These are phyloP conservation scores for Ceratocystis harringtonii DNA, from an alignment of 2,329 filamentous ascomycete species.

Conservation along the genomic window DNA sequence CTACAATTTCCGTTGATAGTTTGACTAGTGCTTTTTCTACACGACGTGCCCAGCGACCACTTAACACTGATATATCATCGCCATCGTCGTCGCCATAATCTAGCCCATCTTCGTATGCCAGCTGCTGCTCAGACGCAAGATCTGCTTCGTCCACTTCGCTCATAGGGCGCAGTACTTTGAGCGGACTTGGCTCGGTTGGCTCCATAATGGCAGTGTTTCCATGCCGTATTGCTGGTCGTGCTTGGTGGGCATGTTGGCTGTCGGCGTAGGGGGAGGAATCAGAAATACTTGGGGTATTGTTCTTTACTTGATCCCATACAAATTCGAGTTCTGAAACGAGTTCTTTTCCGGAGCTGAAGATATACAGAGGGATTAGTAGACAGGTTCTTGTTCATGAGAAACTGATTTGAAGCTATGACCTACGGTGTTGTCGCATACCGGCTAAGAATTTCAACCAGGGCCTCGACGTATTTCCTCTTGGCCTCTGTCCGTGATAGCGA, in stretches of 20 bases:
- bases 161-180: conserved; percentile 69
- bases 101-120: conserved; percentile 33
- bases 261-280: conserved; percentile 39
- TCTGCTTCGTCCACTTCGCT: conserved; percentile 65
- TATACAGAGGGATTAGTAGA: not conserved
- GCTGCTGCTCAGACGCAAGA: conserved; percentile 33
- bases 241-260: conserved; percentile 20
- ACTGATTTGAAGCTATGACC: conserved; percentile 23
- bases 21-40: conserved; percentile 78
- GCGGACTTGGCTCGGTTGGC: conserved; percentile 33
- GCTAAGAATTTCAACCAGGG: conserved; percentile 93
- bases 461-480: conserved; percentile 85
- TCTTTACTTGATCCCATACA: conserved; percentile 96
- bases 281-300: conserved; percentile 55
- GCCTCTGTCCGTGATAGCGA: conserved; percentile 77
- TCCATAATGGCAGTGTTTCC: conserved; percentile 32
- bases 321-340: conserved; percentile 93
- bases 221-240: conserved; percentile 25
- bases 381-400: not conserved
- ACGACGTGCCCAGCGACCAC: conserved; percentile 51
- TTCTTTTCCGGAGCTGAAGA: conserved; percentile 59
- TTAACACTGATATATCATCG: conserved; percentile 10
- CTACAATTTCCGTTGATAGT: conserved; percentile 83
- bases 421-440: conserved; percentile 76
- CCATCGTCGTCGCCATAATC: conserved; percentile 26